Percentiles rank a stretch among this genome's conserved stretches.
Conservation (phyloP, 208 protist genomes). For the Borovskyia barvae region DNA sequence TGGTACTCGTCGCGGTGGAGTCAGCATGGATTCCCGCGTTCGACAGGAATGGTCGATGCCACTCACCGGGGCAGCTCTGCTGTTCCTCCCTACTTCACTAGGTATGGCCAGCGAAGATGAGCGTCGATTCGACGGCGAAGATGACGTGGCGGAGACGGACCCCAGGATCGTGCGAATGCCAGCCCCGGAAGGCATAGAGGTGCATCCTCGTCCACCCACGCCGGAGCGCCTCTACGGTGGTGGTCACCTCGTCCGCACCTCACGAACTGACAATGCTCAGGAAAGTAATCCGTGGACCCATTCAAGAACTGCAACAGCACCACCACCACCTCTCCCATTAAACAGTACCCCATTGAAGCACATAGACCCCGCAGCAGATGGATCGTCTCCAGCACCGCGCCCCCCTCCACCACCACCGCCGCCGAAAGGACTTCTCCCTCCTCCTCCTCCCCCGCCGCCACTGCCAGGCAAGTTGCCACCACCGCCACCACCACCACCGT, state of each 20-base stretch:
- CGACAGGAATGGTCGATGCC: slow-evolving; percentile 23
- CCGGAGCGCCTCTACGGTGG: slow-evolving; percentile 43
- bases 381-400: no score
- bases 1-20: slow-evolving; percentile 23
- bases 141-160: slow-evolving; percentile 47
- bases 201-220: slow-evolving; percentile 19
- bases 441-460: slow-evolving; percentile 24
- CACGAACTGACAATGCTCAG: neutral
- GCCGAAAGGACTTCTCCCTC: slow-evolving; percentile 16
- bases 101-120: slow-evolving; percentile 51
- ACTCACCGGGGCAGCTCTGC: slow-evolving; percentile 25
- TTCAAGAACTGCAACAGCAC: neutral
- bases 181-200: slow-evolving; percentile 5
- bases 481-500: slow-evolving; percentile 31
- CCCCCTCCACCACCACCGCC: neutral
- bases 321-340: neutral
- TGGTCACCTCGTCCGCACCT: slow-evolving; percentile 25
- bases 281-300: neutral
- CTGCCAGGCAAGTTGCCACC: slow-evolving; percentile 14
- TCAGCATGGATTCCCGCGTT: slow-evolving; percentile 16
- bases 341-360: slow-evolving; percentile 11
- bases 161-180: slow-evolving; percentile 25
- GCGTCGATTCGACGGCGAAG: slow-evolving; percentile 52
- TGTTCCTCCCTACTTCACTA: slow-evolving; percentile 44
- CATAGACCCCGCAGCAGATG: slow-evolving; percentile 10